Evolutionary conservation across 495 filamentous ascomycete genomes (phyloP), one percentile per base, ranked within the genome.

Genomic region (Podospora bellae-mahoneyi): DNA sequence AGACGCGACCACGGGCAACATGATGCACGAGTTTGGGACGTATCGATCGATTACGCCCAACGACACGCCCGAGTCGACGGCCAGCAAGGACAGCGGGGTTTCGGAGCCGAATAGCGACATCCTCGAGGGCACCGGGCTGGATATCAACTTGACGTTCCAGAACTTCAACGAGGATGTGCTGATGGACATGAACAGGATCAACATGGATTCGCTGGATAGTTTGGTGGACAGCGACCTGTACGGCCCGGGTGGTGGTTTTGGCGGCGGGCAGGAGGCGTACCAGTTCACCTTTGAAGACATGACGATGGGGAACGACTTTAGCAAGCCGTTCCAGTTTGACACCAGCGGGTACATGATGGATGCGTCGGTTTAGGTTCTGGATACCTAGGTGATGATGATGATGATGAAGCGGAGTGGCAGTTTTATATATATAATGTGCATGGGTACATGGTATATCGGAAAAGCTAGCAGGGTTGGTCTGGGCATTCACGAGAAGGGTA

Each of bases 41-140:
- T 85, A 84, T 66, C 78, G 82, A 30, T 75, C 75, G 13, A 68
- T 82, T 56, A 83, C 84, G 58, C 84, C 84, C 0, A 85, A 87
- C 39, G 84, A 86, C 68, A 87, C 84, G 10, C 84, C 84, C 6
- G 84, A 86, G 62, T 87, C 84, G 9, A 71, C 61, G 28, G 32
- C 61, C 26, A 82, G 80, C 73, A 85, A 85, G 70, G 82, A 86
- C 64, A 79, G 80, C 68, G 80, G 80, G 5, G 70, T 75, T 56
- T 85, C 84, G 28, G 84, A 87, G 64, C 81, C 82, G 26, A 86
- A 81, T 60, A 85, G 83, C 71, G 84, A 87, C 63, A 79, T 86
- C 28, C 80, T 81, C 15, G 84, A 86, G 60, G 76, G 75, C 2
- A 78, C 81, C 9, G 71, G 78, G 26, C 75, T 84, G 64, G 82